These are phyloP conservation scores for Coprinopsis strossmayeri DNA, from an alignment of 768 basidiomycete genomes.

Conservation along the genomic window DNA sequence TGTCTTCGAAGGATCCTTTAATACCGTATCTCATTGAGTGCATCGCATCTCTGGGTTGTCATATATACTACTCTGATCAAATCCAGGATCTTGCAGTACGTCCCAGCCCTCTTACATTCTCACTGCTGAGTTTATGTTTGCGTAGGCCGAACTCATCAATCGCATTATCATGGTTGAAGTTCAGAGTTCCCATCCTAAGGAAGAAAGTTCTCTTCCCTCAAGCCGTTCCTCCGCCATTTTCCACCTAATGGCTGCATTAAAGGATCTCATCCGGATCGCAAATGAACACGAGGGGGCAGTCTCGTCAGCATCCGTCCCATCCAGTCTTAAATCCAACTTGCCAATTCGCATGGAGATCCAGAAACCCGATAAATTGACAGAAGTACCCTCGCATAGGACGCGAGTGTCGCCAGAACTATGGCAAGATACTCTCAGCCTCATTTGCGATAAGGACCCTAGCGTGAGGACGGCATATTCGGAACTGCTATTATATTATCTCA, in stretches of 20 bases:
- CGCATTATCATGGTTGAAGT: constrained; percentile 67
- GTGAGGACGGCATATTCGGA: constrained; percentile 75
- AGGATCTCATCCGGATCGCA: constrained; percentile 63
- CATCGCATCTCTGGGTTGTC: constrained; percentile 79
- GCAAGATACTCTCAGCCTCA: constrained; percentile 83
- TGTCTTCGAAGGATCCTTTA: constrained; percentile 57
- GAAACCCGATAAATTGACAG: constrained; percentile 9
- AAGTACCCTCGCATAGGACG: constrained; percentile 49
- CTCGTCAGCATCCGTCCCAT: constrained; percentile 10
- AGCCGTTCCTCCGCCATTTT: constrained; percentile 59
- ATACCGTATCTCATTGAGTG: constrained; percentile 66
- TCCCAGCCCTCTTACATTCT: constrained; percentile 7
- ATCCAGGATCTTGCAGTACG: constrained; percentile 80
- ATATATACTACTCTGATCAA: constrained; percentile 95
- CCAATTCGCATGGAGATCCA: not conserved
- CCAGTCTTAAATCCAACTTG: not conserved
- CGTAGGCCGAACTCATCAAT: constrained; percentile 71
- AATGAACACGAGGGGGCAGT: constrained; percentile 44
- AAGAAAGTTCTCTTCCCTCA: not conserved
- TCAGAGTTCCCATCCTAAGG: constrained; percentile 37
- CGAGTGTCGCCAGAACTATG: constrained; percentile 77
- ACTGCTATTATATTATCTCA: constrained; percentile 70
- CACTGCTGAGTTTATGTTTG: constrained; percentile 2
- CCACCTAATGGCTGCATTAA: constrained; percentile 61
- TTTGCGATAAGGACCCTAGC: constrained; percentile 74